phyloP scores from a whole-genome alignment of 2,329 filamentous ascomycete genomes.

The Furcasterigmium sp. region DNA sequence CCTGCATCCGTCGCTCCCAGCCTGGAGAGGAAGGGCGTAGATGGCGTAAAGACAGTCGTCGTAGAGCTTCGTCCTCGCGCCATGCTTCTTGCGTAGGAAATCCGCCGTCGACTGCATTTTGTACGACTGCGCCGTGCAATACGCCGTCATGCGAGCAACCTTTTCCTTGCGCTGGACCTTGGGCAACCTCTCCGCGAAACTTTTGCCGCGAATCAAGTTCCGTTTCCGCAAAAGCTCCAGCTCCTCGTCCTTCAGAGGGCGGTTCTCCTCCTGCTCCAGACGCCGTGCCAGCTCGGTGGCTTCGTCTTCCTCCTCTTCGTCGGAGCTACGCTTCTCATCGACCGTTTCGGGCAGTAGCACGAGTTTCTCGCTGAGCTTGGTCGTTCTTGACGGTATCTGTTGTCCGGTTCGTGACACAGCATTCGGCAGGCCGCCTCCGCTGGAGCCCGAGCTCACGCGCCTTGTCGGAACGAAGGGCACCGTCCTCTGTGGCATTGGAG shows the following conservation, averaged over 20 bases:
- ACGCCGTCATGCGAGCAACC: conserved; percentile 85
- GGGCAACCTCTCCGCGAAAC: conserved; percentile 86
- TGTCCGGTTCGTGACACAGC: conserved; percentile 40
- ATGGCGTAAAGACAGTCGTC: conserved; percentile 96
- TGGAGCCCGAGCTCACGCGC: conserved; percentile 6
- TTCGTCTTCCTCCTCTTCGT: conserved; percentile 49
- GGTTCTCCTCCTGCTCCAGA: conserved; percentile 52
- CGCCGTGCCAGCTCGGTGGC: conserved; percentile 25
- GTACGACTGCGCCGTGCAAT: conserved; percentile 92
- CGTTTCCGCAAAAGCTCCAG: conserved; percentile 57
- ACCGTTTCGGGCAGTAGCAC: conserved; percentile 83
- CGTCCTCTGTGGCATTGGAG: conserved; percentile 35
- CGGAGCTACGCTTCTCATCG: conserved; percentile 44
- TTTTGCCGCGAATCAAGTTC: conserved; percentile 68
- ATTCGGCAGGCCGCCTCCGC: conserved; percentile 14
- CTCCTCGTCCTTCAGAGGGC: conserved; percentile 64
- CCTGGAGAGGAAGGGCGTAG: conserved; percentile 85
- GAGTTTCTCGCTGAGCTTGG: conserved; percentile 95
- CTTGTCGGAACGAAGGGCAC: conserved; percentile 36
- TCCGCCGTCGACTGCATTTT: conserved; percentile 84
- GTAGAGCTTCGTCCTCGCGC: conserved; percentile 91
- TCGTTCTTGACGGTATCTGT: conserved; percentile 75
- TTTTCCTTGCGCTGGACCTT: conserved; percentile 85
- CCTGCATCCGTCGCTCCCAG: conserved; percentile 80
- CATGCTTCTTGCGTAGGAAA: conserved; percentile 82